Evolutionary conservation across 345 rosid genomes (phyloP), one percentile per base, ranked within the genome.

Genomic region (Euclidium syriacum): DNA sequence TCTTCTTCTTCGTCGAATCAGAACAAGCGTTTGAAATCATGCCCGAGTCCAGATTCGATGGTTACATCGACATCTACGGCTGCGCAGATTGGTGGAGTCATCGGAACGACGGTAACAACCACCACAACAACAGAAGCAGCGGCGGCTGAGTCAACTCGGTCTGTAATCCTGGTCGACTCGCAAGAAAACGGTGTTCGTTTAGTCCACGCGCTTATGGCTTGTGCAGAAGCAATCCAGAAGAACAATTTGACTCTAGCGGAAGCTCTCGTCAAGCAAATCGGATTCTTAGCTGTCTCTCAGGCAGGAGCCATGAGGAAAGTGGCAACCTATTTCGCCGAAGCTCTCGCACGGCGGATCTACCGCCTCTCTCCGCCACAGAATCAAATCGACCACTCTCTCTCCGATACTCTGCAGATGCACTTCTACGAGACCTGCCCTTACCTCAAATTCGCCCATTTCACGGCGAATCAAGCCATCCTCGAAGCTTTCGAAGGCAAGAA

Each of bases 351-450:
- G 16, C 75, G 84, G 61, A 86, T 88, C 53, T 88, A 86, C 65
- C 65, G 76, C 4, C 46, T 82, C 1, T 71, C 42, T 43, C 94
- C 91, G 8, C 78, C 95, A 0, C 73, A 30, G 15, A 62, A 38
- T 36, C 52, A 79, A 0, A 52, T 81, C 4, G 91, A 86, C 48
- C 81, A 70, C 42, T 71, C 85, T 5, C 68, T 70, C 39, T 62
- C 84, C 10, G 83, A 88, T 33, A 61, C 79, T 29, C 85, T 88
- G n/a, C 81, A 88, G 88, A 79, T 81, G 81, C 88, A 88, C 72
- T 88, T 86, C 62, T 88, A 88, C 52, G 96, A 88, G 67, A 72
- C 94, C 2, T 86, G 94, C 49, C 96, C 96, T 0, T 88, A 88
- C n/a, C 84, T 88, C 8, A 86, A 88, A 49, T 88, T 86, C 66